Percentiles rank a stretch among this genome's conserved stretches.
These are phyloP conservation scores for Neurospora sp. DNA, from an alignment of 495 filamentous ascomycete species.

Conservation along the genomic window DNA sequence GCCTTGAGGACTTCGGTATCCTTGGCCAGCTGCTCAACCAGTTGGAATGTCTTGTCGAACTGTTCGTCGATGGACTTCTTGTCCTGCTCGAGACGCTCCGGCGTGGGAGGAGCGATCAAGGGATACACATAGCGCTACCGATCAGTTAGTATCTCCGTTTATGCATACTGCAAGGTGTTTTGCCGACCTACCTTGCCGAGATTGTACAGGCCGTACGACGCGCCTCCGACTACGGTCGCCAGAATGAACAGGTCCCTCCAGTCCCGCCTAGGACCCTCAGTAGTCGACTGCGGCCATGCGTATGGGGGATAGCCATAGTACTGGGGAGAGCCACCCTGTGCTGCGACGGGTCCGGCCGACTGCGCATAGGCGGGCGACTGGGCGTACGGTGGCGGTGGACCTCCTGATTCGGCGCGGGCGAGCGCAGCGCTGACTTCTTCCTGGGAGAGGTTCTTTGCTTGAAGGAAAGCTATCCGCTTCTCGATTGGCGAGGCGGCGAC, in stretches of 20 bases:
- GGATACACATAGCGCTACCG: constrained; percentile 76
- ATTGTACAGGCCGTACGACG: constrained; percentile 78
- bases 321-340: constrained; percentile 35
- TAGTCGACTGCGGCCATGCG: constrained; percentile 49
- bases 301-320: constrained; percentile 65
- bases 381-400: constrained; percentile 37
- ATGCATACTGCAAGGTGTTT: not conserved
- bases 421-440: constrained; percentile 87
- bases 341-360: constrained; percentile 30
- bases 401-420: constrained; percentile 53
- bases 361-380: constrained; percentile 24
- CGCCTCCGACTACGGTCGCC: constrained; percentile 81
- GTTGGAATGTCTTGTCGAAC: constrained; percentile 80
- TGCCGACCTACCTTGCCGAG: constrained; percentile 58
- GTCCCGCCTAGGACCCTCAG: constrained; percentile 69
- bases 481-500: constrained; percentile 87
- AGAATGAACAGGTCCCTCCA: constrained; percentile 99
- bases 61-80: constrained; percentile 85
- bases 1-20: constrained; percentile 82
- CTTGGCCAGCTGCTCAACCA: constrained; percentile 82
- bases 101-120: constrained; percentile 85
- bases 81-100: constrained; percentile 84
- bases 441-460: constrained; percentile 93
- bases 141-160: constrained; percentile 7
- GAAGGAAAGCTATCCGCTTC: constrained; percentile 83